These are phyloP conservation scores for Apiospora phragmitis DNA, from an alignment of 2,329 filamentous ascomycete genomes.

Conservation along the genomic window DNA sequence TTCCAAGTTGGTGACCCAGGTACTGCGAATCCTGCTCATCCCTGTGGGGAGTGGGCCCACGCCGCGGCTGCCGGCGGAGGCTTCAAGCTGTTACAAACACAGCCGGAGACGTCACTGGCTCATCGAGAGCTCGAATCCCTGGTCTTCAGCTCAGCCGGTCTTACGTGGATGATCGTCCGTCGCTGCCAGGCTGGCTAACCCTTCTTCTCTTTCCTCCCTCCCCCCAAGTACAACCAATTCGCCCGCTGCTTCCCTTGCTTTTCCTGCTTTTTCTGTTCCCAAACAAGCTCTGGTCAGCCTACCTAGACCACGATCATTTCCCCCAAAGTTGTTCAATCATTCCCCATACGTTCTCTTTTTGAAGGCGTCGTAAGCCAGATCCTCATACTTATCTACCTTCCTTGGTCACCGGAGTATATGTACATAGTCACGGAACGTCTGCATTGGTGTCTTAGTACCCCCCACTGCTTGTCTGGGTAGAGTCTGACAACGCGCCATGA, in stretches of 20 bases:
- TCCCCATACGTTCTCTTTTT: background rate
- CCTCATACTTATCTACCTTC: background rate
- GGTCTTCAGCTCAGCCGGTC: background rate
- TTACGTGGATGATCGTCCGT: background rate
- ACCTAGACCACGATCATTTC: background rate
- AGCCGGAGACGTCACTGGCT: conserved; percentile 7
- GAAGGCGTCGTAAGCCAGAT: background rate
- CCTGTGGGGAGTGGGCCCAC: conserved; percentile 2
- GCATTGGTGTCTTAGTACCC: background rate
- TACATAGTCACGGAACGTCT: background rate
- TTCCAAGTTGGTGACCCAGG: background rate
- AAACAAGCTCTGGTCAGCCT: conserved; percentile 7
- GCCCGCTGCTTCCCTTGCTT: background rate
- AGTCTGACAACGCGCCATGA: conserved; percentile 24
- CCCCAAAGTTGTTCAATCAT: background rate
- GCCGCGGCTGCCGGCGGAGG: background rate
- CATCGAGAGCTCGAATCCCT: background rate
- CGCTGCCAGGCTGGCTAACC: background rate
- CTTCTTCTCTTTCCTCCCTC: background rate
- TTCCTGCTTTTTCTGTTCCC: background rate
- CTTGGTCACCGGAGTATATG: background rate
- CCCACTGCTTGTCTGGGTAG: conserved; percentile 2
- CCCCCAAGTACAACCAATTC: background rate
- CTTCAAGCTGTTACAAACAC: conserved; percentile 4
- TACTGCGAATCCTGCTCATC: background rate